Conservation (phyloP, 805 yeast species). For the Myxozyma melibiosi region DNA sequence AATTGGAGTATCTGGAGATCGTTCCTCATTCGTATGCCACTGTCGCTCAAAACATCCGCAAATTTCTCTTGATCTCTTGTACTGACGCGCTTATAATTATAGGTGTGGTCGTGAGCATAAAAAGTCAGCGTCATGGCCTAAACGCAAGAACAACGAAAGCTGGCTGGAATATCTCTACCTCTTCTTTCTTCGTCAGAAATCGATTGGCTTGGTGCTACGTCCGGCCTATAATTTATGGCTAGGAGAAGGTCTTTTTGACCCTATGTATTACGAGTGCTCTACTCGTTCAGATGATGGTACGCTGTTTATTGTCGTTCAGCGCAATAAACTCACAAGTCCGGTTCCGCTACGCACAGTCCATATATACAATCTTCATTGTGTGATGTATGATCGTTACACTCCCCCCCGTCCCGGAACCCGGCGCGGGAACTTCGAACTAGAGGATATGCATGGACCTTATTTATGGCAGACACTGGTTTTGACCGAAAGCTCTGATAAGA, state of each 20-base stretch:
- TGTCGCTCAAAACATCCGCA: background rate
- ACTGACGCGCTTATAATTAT: background rate
- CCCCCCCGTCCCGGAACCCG: too few relatives aligned
- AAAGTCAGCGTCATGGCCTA: constrained; percentile 3
- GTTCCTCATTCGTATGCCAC: constrained; percentile 10
- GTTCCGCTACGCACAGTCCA: constrained; percentile 19
- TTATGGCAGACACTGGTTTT: constrained; percentile 10
- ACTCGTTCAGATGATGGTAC: constrained; percentile 27
- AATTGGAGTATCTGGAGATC: constrained; percentile 7
- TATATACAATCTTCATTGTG: constrained; percentile 10
- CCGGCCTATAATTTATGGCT: too few relatives aligned
- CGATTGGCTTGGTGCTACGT: constrained; percentile 11
- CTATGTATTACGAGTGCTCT: constrained; percentile 25
- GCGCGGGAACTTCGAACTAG: too few relatives aligned
- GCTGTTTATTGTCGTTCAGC: constrained; percentile 6
- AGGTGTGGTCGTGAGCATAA: background rate
- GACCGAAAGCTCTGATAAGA: constrained; percentile 5
- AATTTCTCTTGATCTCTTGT: background rate
- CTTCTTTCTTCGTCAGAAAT: constrained; percentile 23
- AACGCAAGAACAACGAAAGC: background rate
- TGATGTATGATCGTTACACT: too few relatives aligned
- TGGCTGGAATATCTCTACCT: constrained; percentile 17
- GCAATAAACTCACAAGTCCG: constrained; percentile 21
- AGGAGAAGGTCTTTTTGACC: too few relatives aligned
- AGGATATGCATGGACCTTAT: too few relatives aligned